phyloP scores from a whole-genome alignment of 176 grass and related monocot genomes.

The Musa itinerans region DNA sequence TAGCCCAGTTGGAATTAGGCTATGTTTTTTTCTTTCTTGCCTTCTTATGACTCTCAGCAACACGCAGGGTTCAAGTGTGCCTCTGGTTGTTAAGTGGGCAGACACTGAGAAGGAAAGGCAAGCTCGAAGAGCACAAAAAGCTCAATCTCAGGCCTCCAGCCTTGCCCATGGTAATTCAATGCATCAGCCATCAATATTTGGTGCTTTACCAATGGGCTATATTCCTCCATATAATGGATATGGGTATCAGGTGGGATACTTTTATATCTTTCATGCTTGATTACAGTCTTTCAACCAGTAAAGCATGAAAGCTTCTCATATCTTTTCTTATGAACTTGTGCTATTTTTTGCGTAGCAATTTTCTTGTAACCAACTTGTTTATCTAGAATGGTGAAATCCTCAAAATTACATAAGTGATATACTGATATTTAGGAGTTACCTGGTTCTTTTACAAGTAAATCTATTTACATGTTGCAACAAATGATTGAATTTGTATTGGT shows the following conservation, averaged over 20 bases:
- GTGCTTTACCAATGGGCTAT: conserved; percentile 85
- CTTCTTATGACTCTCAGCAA: not conserved
- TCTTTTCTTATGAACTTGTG: too few relatives aligned
- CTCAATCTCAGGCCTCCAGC: conserved; percentile 62
- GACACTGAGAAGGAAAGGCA: conserved; percentile 99
- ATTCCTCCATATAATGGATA: conserved; percentile 93
- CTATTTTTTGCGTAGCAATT: too few relatives aligned
- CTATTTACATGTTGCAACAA: too few relatives aligned
- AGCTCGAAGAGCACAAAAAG: conserved; percentile 82
- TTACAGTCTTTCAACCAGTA: not conserved
- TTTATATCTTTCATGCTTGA: not conserved
- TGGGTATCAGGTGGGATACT: conserved; percentile 68
- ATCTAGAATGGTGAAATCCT: too few relatives aligned
- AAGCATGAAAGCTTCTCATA: too few relatives aligned
- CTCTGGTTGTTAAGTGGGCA: conserved; percentile 99
- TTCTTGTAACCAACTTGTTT: too few relatives aligned
- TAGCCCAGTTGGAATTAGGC: not conserved
- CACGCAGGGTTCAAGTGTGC: conserved; percentile 82
- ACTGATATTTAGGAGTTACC: too few relatives aligned
- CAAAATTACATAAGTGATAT: too few relatives aligned
- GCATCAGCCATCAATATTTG: conserved; percentile 78
- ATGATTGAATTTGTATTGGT: too few relatives aligned
- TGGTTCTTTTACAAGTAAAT: too few relatives aligned
- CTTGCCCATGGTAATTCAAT: conserved; percentile 44
- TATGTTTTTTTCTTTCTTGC: not conserved